phyloP scores from a whole-genome alignment of 2,329 filamentous ascomycete genomes.

The Microdochium nivale region DNA sequence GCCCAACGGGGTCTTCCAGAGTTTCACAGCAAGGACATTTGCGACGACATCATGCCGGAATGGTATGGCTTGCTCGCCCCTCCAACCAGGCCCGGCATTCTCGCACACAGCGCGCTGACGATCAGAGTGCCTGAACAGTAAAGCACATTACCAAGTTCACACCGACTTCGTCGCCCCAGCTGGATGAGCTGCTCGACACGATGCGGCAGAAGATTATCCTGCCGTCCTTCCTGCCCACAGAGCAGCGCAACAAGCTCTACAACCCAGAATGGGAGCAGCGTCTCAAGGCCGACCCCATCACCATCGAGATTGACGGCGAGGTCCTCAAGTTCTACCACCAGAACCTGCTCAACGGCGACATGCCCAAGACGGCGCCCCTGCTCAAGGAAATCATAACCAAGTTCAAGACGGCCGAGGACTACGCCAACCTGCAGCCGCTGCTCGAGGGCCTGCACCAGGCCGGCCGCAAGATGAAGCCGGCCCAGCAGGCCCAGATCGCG shows the following conservation, averaged over 20 bases:
- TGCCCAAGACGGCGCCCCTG: slow-evolving; percentile 32
- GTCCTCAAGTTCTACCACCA: slow-evolving; percentile 41
- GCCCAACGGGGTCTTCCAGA: slow-evolving; percentile 15
- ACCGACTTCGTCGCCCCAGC: slow-evolving; percentile 40
- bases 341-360: slow-evolving; percentile 26
- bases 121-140: slow-evolving; percentile 7
- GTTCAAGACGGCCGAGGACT: slow-evolving; percentile 43
- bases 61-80: slow-evolving; percentile 8
- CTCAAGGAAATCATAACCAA: slow-evolving; percentile 27
- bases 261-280: slow-evolving; percentile 32
- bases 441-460: slow-evolving; percentile 40
- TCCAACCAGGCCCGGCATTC: not conserved
- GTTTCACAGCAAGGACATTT: slow-evolving; percentile 15
- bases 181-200: slow-evolving; percentile 41
- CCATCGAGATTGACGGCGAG: slow-evolving; percentile 49
- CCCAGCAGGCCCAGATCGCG: slow-evolving; percentile 28
- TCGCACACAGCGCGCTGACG: not conserved
- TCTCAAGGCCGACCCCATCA: slow-evolving; percentile 46
- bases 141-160: slow-evolving; percentile 34
- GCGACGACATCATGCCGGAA: slow-evolving; percentile 15
- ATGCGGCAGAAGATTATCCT: slow-evolving; percentile 54
- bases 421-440: slow-evolving; percentile 40
- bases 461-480: slow-evolving; percentile 24
- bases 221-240: slow-evolving; percentile 45
- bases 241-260: slow-evolving; percentile 46